A percentile compares a stretch with the other conserved stretches of the same genome.
Conservation (phyloP, 2,329 filamentous ascomycete genomes). For the Mycosphaerella sp. region DNA sequence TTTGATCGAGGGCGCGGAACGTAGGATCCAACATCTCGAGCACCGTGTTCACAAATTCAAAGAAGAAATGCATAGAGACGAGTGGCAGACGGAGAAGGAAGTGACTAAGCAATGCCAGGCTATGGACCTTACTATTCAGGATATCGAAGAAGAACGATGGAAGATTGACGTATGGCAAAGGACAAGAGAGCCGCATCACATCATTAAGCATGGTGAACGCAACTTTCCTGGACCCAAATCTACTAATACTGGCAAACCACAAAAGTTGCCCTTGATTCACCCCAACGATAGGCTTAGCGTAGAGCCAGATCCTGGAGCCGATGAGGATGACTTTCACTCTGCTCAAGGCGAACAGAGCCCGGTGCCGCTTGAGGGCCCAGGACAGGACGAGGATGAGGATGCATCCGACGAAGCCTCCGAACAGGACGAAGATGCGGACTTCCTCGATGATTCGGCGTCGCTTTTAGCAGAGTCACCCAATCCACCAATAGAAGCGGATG, state of each 20-base stretch:
- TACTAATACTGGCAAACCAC: neutral
- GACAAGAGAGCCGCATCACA: slow-evolving; percentile 26
- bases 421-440: slow-evolving; percentile 6
- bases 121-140: slow-evolving; percentile 60
- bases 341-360: neutral
- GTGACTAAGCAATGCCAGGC: slow-evolving; percentile 51
- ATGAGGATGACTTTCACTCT: slow-evolving; percentile 18
- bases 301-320: slow-evolving; percentile 18
- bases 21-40: slow-evolving; percentile 40
- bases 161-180: slow-evolving; percentile 38
- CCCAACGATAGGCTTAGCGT: slow-evolving; percentile 25
- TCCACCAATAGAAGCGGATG: neutral
- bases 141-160: slow-evolving; percentile 50
- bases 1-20: slow-evolving; percentile 43
- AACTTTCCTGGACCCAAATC: neutral
- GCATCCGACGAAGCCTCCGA: slow-evolving; percentile 12
- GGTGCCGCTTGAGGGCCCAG: slow-evolving; percentile 1
- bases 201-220: slow-evolving; percentile 14
- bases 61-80: slow-evolving; percentile 46
- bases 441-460: slow-evolving; percentile 5
- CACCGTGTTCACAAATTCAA: slow-evolving; percentile 52
- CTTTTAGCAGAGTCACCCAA: neutral
- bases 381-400: slow-evolving; percentile 8
- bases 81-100: slow-evolving; percentile 49
- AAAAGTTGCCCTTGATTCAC: slow-evolving; percentile 5